These are phyloP conservation scores for Setaria italica DNA, from an alignment of 202 grass and related monocot species.

Conservation along the genomic window DNA sequence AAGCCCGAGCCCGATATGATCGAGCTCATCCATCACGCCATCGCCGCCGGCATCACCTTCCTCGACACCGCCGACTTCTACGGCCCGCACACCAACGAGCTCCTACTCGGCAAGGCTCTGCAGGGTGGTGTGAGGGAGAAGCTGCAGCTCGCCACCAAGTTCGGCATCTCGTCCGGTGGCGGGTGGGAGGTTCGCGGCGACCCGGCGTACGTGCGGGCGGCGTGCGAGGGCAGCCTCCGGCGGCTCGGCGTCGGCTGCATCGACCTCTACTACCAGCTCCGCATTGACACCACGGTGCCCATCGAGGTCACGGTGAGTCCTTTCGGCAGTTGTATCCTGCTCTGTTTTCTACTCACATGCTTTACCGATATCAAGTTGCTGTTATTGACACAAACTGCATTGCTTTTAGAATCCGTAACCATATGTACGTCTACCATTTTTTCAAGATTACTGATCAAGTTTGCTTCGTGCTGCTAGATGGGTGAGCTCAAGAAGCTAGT, in stretches of 20 bases:
- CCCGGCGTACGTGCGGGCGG: slow-evolving; percentile 30
- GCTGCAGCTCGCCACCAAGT: slow-evolving; percentile 66
- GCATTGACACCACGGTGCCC: slow-evolving; percentile 62
- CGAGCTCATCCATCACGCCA: slow-evolving; percentile 57
- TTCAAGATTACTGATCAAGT: not conserved
- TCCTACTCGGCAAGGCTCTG: slow-evolving; percentile 54
- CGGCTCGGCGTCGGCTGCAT: slow-evolving; percentile 43
- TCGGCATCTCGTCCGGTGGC: slow-evolving; percentile 47
- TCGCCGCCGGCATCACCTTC: slow-evolving; percentile 52
- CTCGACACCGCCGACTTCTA: slow-evolving; percentile 67
- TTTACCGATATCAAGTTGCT: too few species aligned
- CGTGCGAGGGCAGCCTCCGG: too few species aligned
- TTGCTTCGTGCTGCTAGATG: slow-evolving; percentile 51
- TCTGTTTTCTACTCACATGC: too few species aligned
- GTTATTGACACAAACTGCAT: too few species aligned
- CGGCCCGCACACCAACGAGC: slow-evolving; percentile 65
- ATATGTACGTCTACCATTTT: not conserved
- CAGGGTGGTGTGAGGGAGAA: slow-evolving; percentile 60
- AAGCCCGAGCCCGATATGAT: slow-evolving; percentile 68
- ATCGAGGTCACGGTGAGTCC: slow-evolving; percentile 79
- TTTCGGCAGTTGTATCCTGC: too few species aligned
- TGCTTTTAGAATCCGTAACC: too few species aligned
- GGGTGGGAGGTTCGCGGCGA: slow-evolving; percentile 50
- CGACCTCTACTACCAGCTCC: slow-evolving; percentile 85
- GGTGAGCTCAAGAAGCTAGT: slow-evolving; percentile 81